phyloP scores from a whole-genome alignment of 495 filamentous ascomycete species.

The Apiosordaria backusii region DNA sequence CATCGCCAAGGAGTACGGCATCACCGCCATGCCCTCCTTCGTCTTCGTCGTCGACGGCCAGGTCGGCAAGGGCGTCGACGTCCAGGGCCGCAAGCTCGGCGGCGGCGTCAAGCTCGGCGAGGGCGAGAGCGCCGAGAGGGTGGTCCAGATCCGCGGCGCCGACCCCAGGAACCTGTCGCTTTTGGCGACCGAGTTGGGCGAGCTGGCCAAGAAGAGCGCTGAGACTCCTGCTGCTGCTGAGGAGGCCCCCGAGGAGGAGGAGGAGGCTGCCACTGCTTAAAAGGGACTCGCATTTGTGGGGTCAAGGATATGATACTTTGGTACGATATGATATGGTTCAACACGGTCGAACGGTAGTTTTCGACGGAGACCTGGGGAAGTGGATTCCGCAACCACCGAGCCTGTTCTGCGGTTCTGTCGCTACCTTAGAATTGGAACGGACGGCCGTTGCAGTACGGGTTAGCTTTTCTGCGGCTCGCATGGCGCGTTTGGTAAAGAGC shows the following conservation, averaged over 20 bases:
- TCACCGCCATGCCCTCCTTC: conserved; percentile 74
- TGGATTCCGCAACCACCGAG: neutral
- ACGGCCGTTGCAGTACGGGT: neutral
- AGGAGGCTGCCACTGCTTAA: neutral
- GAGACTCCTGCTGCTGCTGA: conserved; percentile 4
- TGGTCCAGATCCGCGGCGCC: conserved; percentile 34
- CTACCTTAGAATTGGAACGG: neutral
- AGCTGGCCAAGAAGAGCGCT: conserved; percentile 32
- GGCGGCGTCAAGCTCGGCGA: conserved; percentile 11
- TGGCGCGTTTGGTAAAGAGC: neutral
- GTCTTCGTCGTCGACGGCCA: conserved; percentile 74
- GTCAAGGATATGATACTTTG: conserved; percentile 1
- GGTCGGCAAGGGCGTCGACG: conserved; percentile 60
- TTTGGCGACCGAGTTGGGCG: conserved; percentile 33
- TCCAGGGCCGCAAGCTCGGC: conserved; percentile 25
- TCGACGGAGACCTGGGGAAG: neutral
- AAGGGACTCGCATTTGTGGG: too few species aligned
- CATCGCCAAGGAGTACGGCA: conserved; percentile 42
- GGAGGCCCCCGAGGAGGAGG: neutral
- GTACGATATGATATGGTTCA: neutral
- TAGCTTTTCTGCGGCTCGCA: neutral
- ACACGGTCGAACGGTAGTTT: neutral
- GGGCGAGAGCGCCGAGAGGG: conserved; percentile 23
- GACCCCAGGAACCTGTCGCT: conserved; percentile 32
- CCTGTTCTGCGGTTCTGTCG: neutral